Evolutionary conservation across 352 stramenopile species (phyloP).

Genomic region (Phytophthora sansomeana): DNA sequence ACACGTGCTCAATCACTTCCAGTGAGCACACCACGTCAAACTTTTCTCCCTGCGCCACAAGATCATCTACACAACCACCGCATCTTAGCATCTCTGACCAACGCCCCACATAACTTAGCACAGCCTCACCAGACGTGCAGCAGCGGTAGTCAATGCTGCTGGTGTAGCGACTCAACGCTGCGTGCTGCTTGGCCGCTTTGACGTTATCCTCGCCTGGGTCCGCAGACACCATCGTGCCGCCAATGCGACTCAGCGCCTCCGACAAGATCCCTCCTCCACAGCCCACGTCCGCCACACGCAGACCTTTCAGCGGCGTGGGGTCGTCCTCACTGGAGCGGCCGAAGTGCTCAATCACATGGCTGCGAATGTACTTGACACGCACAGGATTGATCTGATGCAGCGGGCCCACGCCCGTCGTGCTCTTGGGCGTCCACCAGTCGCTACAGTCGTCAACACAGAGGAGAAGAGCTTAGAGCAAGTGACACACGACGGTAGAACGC

Average conservation of each 20-base stretch:
- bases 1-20: constrained; percentile 88
- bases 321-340: constrained; percentile 52
- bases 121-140: constrained; percentile 71
- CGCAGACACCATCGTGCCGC: constrained; percentile 74
- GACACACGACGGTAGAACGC: not conserved
- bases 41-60: constrained; percentile 70
- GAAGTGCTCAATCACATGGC: constrained; percentile 74
- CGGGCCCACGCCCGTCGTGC: constrained; percentile 75
- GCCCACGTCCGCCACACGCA: constrained; percentile 78
- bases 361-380: constrained; percentile 87
- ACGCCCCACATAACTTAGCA: not conserved
- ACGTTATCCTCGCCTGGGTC: constrained; percentile 83
- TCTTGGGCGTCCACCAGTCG: constrained; percentile 85
- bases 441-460: constrained; percentile 40
- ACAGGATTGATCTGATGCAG: constrained; percentile 88
- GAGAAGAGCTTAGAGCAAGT: not conserved
- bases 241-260: constrained; percentile 80
- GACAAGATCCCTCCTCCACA: constrained; percentile 88
- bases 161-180: constrained; percentile 56
- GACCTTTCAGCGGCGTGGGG: constrained; percentile 54
- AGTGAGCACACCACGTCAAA: constrained; percentile 90
- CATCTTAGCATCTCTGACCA: constrained; percentile 13
- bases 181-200: constrained; percentile 71
- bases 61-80: constrained; percentile 56
- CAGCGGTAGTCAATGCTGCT: constrained; percentile 82